Conservation (phyloP, 1,284 basidiomycete genomes). For the Phellinidium pouzarii region DNA sequence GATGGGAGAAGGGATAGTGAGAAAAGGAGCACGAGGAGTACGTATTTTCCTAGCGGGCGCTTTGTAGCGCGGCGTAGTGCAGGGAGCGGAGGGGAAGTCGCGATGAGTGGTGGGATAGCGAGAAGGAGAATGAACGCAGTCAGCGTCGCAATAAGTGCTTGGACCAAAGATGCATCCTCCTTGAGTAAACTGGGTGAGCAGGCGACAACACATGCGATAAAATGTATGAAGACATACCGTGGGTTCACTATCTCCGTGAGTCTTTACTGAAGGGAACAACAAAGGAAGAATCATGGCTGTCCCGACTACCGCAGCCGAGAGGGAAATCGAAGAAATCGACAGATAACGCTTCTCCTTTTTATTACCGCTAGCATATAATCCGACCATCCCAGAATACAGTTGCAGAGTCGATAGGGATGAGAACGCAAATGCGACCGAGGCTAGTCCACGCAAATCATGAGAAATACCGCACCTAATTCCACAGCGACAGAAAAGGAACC, state of each 20-base stretch:
- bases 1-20: constrained; percentile 38
- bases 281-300: constrained; percentile 49
- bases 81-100: constrained; percentile 46
- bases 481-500: neutral
- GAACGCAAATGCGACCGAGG: constrained; percentile 54
- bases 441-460: constrained; percentile 27
- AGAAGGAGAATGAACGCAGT: constrained; percentile 49
- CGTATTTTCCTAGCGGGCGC: constrained; percentile 42
- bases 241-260: constrained; percentile 15
- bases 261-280: constrained; percentile 43
- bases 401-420: constrained; percentile 57
- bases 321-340: constrained; percentile 54
- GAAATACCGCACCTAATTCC: neutral
- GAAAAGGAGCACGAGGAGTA: constrained; percentile 35
- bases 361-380: constrained; percentile 31
- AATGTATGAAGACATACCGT: constrained; percentile 8
- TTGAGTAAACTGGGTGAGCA: constrained; percentile 14
- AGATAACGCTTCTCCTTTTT: constrained; percentile 42
- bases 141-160: constrained; percentile 35
- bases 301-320: constrained; percentile 42
- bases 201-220: constrained; percentile 12
- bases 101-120: constrained; percentile 52
- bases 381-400: constrained; percentile 53
- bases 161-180: constrained; percentile 26
- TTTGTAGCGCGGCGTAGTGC: constrained; percentile 37